Percentiles rank a stretch among this genome's conserved stretches.
These are phyloP conservation scores for Hypericum perforatum DNA, from an alignment of 345 rosid genomes.

Conservation along the genomic window DNA sequence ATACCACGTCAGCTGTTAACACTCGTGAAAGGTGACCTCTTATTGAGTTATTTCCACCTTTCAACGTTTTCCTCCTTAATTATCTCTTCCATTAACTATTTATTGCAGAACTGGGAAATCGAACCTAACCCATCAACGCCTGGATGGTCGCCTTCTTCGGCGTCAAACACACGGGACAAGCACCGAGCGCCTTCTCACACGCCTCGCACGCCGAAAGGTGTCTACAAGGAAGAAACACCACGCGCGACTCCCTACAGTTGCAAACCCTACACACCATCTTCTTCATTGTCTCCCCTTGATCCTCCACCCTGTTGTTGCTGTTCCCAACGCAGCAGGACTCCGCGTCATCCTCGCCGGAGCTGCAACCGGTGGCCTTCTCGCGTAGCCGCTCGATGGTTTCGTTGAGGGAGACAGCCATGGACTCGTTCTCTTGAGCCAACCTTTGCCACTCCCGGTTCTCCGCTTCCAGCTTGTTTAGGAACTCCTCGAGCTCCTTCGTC, in stretches of 20 bases:
- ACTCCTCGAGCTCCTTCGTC: constrained; percentile 22
- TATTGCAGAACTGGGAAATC: constrained; percentile 15
- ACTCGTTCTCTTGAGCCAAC: constrained; percentile 26
- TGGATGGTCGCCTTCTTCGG: constrained; percentile 65
- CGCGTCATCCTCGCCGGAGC: constrained; percentile 38
- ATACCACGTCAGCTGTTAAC: too few relatives aligned
- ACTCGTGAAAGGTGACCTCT: too few relatives aligned
- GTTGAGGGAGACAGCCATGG: constrained; percentile 24
- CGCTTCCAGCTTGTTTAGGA: constrained; percentile 19
- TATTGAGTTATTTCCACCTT: too few relatives aligned
- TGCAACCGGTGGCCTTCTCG: constrained; percentile 18
- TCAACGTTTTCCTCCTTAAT: too few relatives aligned
- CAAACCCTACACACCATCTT: constrained; percentile 44
- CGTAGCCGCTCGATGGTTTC: constrained; percentile 33
- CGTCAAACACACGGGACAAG: constrained; percentile 63
- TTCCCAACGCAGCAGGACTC: constrained; percentile 38
- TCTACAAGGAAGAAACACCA: constrained; percentile 86
- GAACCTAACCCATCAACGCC: constrained; percentile 36
- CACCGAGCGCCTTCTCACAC: constrained; percentile 45
- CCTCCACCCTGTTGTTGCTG: constrained; percentile 10
- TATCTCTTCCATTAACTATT: too few relatives aligned
- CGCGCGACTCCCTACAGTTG: constrained; percentile 35
- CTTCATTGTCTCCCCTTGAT: constrained; percentile 9
- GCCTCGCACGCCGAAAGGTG: constrained; percentile 69
- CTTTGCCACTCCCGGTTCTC: constrained; percentile 31